These are phyloP conservation scores for Penicillium atrosanguineum DNA, from an alignment of 495 filamentous ascomycete species.

Conservation along the genomic window DNA sequence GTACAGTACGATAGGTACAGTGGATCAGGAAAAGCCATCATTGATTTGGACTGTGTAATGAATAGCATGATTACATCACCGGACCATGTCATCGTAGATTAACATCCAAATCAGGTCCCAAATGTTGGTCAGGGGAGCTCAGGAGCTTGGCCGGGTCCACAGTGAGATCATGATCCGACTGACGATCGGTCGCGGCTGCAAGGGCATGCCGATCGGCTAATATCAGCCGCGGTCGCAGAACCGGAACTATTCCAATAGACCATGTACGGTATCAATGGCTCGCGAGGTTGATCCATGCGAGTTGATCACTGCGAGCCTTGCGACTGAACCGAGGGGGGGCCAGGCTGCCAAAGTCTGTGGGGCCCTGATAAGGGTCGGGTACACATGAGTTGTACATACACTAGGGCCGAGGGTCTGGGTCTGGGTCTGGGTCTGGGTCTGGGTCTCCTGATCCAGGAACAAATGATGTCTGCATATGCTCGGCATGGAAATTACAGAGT, in stretches of 20 bases:
- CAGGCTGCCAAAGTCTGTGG: neutral
- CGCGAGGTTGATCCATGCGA: neutral
- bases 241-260: neutral
- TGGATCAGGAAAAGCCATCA: neutral
- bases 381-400: neutral
- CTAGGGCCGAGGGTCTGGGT: too few relatives aligned
- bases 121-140: neutral
- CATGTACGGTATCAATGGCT: neutral
- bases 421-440: too few relatives aligned
- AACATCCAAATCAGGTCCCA: neutral
- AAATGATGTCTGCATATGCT: too few relatives aligned
- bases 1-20: neutral
- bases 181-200: slow-evolving; percentile 9
- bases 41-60: neutral
- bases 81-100: neutral
- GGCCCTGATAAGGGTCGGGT: neutral
- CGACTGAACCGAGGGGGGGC: too few relatives aligned
- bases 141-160: neutral
- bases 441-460: too few relatives aligned
- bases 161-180: slow-evolving; percentile 13
- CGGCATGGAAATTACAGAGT: too few relatives aligned
- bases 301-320: neutral
- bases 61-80: neutral
- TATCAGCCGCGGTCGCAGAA: neutral
- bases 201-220: slow-evolving; percentile 2